Conservation (phyloP, 805 yeast genomes). For the Candida nonsorbophila region DNA sequence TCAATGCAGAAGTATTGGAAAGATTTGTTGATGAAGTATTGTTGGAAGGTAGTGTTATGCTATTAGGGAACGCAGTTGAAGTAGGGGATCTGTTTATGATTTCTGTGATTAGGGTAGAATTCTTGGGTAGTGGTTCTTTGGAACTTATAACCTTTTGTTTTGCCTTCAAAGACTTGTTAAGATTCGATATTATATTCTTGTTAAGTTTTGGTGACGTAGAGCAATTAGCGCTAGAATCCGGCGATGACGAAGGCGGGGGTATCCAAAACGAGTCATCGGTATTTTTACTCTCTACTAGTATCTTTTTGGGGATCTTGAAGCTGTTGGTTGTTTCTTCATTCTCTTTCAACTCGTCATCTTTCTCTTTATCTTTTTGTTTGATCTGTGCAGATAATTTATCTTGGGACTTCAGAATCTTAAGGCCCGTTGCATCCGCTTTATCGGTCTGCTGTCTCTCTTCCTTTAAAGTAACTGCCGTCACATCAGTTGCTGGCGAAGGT, state of each 20-base stretch:
- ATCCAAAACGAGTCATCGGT: background rate
- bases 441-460: too few relatives aligned
- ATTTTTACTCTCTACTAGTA: too few relatives aligned
- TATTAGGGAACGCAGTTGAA: slow-evolving; percentile 14
- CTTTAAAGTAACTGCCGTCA: too few relatives aligned
- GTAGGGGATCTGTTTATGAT: slow-evolving; percentile 32
- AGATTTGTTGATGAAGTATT: slow-evolving; percentile 2
- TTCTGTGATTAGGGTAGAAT: slow-evolving; percentile 27
- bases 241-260: background rate
- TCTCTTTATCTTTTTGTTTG: slow-evolving; percentile 1
- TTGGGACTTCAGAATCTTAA: too few relatives aligned
- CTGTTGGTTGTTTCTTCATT: too few relatives aligned
- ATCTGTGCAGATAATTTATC: too few relatives aligned
- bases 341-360: background rate
- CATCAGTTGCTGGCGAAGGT: too few relatives aligned
- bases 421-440: too few relatives aligned
- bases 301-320: too few relatives aligned
- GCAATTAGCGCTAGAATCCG: background rate
- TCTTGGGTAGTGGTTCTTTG: slow-evolving; percentile 33
- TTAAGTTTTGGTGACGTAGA: slow-evolving; percentile 11
- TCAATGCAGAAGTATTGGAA: slow-evolving; percentile 1
- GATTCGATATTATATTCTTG: slow-evolving; percentile 29
- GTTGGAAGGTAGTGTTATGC: slow-evolving; percentile 2
- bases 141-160: slow-evolving; percentile 34
- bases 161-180: slow-evolving; percentile 38